Evolutionary conservation across 2,329 filamentous ascomycete genomes (phyloP).

Genomic region (Colletotrichum scovillei): DNA sequence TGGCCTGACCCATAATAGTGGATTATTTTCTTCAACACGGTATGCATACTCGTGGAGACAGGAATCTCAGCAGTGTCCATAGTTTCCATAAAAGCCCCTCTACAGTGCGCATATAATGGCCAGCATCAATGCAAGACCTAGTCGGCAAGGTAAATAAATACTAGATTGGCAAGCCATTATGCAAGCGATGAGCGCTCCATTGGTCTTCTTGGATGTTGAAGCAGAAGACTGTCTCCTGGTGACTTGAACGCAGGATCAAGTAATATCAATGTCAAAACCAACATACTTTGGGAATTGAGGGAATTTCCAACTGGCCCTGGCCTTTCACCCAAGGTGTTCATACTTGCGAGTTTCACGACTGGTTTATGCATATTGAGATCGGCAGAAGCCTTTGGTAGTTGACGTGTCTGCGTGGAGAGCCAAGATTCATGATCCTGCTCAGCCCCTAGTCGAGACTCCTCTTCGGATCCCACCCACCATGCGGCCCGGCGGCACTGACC

Average conservation of each 20-base stretch:
- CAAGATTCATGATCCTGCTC: slow-evolving; percentile 11
- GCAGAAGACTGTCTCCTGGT: background rate
- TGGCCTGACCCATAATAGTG: slow-evolving; percentile 5
- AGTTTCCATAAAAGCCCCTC: slow-evolving; percentile 1
- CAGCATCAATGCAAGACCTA: background rate
- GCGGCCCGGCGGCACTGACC: slow-evolving; percentile 15
- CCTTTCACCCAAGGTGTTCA: background rate
- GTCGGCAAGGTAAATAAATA: background rate
- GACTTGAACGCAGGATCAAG: background rate
- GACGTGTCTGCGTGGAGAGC: slow-evolving; percentile 27
- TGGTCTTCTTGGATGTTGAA: no score
- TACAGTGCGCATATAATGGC: background rate
- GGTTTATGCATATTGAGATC: slow-evolving; percentile 26
- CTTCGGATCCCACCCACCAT: background rate
- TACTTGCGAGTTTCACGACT: slow-evolving; percentile 1
- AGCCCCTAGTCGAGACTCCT: background rate
- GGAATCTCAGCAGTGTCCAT: background rate
- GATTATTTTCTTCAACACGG: background rate
- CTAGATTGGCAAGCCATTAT: background rate
- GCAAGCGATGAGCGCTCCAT: no score
- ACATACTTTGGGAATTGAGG: background rate
- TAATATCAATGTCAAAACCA: no score
- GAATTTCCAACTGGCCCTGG: background rate
- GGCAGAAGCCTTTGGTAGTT: slow-evolving; percentile 1
- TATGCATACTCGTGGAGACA: background rate